These are phyloP conservation scores for Populus hybrid DNA, from an alignment of 441 rosid genomes.

Conservation along the genomic window DNA sequence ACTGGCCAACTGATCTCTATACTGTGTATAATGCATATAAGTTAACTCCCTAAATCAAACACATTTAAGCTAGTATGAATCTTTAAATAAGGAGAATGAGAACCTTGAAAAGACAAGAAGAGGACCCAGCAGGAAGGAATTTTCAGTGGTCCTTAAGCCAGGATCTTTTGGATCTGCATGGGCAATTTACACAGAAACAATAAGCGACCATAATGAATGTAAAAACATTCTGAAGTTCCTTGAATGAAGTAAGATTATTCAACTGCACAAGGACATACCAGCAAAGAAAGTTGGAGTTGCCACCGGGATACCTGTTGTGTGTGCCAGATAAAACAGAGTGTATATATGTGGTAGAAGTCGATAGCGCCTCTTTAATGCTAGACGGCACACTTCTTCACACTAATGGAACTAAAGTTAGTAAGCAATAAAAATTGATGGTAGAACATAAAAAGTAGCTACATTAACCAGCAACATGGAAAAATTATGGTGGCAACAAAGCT, in stretches of 20 bases:
- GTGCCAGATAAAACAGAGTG: conserved; percentile 87
- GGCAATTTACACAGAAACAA: conserved; percentile 7
- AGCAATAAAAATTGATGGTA: neutral
- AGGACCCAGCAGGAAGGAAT: conserved; percentile 86
- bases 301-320: conserved; percentile 75
- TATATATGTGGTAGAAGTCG: conserved; percentile 81
- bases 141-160: conserved; percentile 66
- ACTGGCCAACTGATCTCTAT: neutral
- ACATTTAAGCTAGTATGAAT: neutral
- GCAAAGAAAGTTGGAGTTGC: conserved; percentile 83
- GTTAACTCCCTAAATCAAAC: neutral
- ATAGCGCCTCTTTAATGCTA: conserved; percentile 91
- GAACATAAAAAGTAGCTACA: conserved; percentile 4
- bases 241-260: conserved; percentile 9
- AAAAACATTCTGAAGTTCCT: neutral
- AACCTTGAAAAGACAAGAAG: conserved; percentile 78
- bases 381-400: conserved; percentile 96
- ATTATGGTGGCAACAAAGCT: neutral
- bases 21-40: neutral
- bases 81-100: conserved; percentile 17
- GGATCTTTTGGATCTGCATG: conserved; percentile 76
- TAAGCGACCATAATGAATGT: conserved; percentile 8
- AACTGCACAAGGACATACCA: conserved; percentile 43
- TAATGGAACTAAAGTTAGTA: conserved; percentile 30
- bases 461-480: neutral